phyloP scores from a whole-genome alignment of 2,329 filamentous ascomycete species.

The Cercospora nicotianae region DNA sequence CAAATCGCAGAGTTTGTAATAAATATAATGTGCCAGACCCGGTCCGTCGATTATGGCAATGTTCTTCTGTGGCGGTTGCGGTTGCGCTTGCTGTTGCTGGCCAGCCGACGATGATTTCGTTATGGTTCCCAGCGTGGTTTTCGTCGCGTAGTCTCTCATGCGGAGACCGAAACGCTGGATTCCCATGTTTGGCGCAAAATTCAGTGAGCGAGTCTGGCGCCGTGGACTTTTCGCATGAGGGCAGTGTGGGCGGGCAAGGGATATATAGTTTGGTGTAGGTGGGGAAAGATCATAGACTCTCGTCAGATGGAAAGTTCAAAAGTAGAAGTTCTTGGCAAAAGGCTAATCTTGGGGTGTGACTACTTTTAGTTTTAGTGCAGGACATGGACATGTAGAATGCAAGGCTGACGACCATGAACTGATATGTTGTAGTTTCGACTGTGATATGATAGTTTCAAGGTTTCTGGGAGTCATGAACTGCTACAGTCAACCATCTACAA shows the following conservation, averaged over 20 bases:
- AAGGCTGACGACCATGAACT: not conserved
- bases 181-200: slow-evolving; percentile 22
- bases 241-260: not conserved
- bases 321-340: not conserved
- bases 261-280: not conserved
- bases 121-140: slow-evolving; percentile 15
- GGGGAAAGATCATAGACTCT: not conserved
- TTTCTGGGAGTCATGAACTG: not conserved
- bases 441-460: not conserved
- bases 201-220: not conserved
- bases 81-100: not conserved
- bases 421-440: too few relatives aligned
- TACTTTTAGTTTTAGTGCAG: not conserved
- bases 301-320: not conserved
- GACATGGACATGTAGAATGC: not conserved
- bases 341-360: not conserved
- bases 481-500: slow-evolving; percentile 33
- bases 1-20: slow-evolving; percentile 45
- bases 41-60: slow-evolving; percentile 71
- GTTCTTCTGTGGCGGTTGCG: not conserved
- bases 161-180: slow-evolving; percentile 29
- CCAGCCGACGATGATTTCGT: slow-evolving; percentile 66
- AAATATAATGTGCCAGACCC: slow-evolving; percentile 71
- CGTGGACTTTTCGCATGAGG: not conserved
- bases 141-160: slow-evolving; percentile 23